Evolutionary conservation across 2,329 filamentous ascomycete species (phyloP), one percentile per base, ranked within the genome.

Genomic region (Bipolaris sorokiniana): DNA sequence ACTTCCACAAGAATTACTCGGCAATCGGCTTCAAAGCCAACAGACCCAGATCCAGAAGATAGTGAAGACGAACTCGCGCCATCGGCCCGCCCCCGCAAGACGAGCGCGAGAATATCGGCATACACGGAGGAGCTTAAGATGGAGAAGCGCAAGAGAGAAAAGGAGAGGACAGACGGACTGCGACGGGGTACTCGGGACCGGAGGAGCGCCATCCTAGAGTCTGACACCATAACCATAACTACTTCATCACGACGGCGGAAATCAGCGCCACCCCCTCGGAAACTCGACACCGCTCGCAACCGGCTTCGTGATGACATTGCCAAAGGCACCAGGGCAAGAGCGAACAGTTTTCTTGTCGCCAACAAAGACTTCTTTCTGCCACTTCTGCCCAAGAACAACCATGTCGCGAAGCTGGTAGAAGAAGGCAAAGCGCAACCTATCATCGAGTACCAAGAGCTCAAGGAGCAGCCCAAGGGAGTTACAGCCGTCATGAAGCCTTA

Each of bases 401-500:
- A 81, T 51, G 68, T 83, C 13, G 54, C 71, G 11, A 80, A 77
- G 61, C 71, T 82, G 1, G 60, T 65, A 15, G 49, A 65, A 0
- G 54, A 64, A 10, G 61, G 63, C 60, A 28, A 68, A 1, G 48
- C 62, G 10, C 49, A 59, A 20, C 65, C 68, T 1, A 68, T 76
- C 23, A 63, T 79, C 15, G 69, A 78, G 7, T 82, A 83, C 51
- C 55, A 76, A 46, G 69, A 77, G 7, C 62, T 83, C 3, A 56
- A 67, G 3, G 62, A 75, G 42, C 82, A 84, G 59, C 82, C 80
- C 1, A 51, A 71, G 53, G 77, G 78, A 2, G 77, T 86, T 11
- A 80, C 67, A 1, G 84, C 84, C 0, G 77, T 65, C 0, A 81
- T 99, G 71, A 99, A 99, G 79, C 95, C 98, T 71, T 99, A 99